Evolutionary conservation across 148 eudicot genomes (phyloP).

Genomic region (Simmondsia chinensis): DNA sequence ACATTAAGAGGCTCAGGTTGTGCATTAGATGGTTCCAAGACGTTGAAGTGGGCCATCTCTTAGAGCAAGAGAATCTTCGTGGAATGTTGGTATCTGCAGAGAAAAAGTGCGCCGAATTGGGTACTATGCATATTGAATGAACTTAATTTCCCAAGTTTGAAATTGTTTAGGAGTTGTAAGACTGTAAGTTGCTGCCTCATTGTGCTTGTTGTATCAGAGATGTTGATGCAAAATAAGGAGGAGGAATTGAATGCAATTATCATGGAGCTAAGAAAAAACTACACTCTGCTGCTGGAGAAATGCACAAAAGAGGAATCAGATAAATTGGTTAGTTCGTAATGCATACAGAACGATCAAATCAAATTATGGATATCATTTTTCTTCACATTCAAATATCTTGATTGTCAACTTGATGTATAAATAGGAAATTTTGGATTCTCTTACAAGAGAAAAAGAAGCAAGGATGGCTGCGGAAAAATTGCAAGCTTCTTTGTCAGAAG

Average conservation of each 20-base stretch:
- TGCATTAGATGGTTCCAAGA: constrained; percentile 91
- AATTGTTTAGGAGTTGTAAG: too few relatives aligned
- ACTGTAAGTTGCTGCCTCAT: too few relatives aligned
- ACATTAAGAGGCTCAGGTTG: constrained; percentile 64
- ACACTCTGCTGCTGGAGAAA: constrained; percentile 58
- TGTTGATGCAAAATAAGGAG: constrained; percentile 71
- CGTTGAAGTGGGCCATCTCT: constrained; percentile 55
- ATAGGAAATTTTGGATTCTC: constrained; percentile 64
- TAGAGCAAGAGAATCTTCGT: constrained; percentile 60
- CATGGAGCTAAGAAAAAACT: constrained; percentile 66
- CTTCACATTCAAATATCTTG: too few relatives aligned
- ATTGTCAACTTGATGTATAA: constrained; percentile 9
- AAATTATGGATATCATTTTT: too few relatives aligned
- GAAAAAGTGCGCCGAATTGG: constrained; percentile 63
- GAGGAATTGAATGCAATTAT: constrained; percentile 86
- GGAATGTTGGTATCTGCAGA: constrained; percentile 49
- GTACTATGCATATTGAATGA: constrained; percentile 25
- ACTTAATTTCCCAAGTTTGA: too few relatives aligned
- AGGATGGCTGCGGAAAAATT: constrained; percentile 56
- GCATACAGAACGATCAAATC: neutral
- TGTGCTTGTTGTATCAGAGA: constrained; percentile 38
- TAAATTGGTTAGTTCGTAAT: constrained; percentile 48
- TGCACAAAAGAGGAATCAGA: constrained; percentile 63
- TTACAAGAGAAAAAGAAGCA: constrained; percentile 70
- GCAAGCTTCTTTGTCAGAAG: constrained; percentile 54